Base-by-base conservation (phyloP, 2,329 filamentous ascomycete genomes). In the Beauveria australis region DNA sequence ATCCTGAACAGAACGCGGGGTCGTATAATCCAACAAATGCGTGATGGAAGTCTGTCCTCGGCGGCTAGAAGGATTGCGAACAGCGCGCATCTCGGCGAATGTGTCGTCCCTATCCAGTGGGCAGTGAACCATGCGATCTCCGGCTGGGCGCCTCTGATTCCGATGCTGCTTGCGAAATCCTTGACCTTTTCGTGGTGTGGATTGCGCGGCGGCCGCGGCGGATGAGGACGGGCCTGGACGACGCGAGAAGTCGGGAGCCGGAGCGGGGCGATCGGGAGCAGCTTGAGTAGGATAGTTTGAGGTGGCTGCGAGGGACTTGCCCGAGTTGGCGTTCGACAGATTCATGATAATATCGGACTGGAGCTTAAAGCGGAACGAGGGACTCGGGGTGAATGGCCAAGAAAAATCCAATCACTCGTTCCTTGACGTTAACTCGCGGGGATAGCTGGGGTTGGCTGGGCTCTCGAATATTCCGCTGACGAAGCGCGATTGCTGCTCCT, bases 31-130 rank as follows among this genome's bases (percentile, higher is more conserved):
- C 81, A 99, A 89, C 61, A 99, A 78, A 74, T 99, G 94, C 46
- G 94, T 97, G 71, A 99, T 99, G 69, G 91, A 96, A 59, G 92
- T 97, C 75, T 97, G 93, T 59, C 94, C 94, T 68, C 94, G 91
- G 62, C 94, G 88, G 69, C 81, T 82, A n/a, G 78, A 80, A 14
- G 81, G 73, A 65, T 84, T 85, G 61, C 81, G 77, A 61, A 85
- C 73, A 22, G 81, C 81, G 65, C 81, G 76, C 63, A 92, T 80
- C 78, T 97, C 92, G 65, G 86, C 91, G 83, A 95, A 87, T 68
- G 85, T 85, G 83, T 96, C 92, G 77, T 96, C 92, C 78, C 92
- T 87, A 71, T 88, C 82, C 66, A 88, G 64, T 9, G 68, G 66
- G 26, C 66, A 54, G 30, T 54, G 67, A 56, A 67, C 66, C 46